Percentiles rank a stretch among this genome's conserved stretches.
These are phyloP conservation scores for Gremmenia infestans DNA, from an alignment of 2,329 filamentous ascomycete species.

Conservation along the genomic window DNA sequence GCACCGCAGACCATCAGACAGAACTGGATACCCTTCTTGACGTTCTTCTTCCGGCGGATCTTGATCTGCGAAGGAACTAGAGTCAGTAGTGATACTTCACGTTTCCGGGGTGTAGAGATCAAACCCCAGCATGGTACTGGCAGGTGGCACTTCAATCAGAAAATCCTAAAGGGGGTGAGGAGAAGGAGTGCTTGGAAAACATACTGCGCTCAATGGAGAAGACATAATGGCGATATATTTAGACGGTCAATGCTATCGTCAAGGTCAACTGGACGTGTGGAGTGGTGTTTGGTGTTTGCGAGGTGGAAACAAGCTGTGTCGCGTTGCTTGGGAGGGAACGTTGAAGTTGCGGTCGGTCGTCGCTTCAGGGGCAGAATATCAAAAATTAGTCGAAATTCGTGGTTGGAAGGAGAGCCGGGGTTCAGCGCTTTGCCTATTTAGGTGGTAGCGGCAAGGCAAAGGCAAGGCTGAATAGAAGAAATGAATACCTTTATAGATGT, in stretches of 20 bases:
- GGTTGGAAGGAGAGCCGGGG: conserved; percentile 1
- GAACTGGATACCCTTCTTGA: conserved; percentile 88
- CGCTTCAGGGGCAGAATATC: conserved; percentile 22
- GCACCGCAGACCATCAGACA: conserved; percentile 99
- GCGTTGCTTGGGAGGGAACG: conserved; percentile 21
- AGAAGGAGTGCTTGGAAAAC: conserved; percentile 26
- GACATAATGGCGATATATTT: conserved; percentile 39
- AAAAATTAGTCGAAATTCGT: conserved; percentile 18
- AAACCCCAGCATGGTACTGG: conserved; percentile 26
- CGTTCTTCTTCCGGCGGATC: conserved; percentile 99
- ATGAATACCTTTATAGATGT: background rate
- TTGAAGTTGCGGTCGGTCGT: conserved; percentile 22
- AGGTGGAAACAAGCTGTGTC: conserved; percentile 17
- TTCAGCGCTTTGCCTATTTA: conserved; percentile 10
- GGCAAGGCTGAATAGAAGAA: background rate
- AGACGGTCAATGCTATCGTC: conserved; percentile 7
- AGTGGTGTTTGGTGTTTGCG: conserved; percentile 7
- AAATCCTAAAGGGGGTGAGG: conserved; percentile 27
- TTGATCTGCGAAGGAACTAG: conserved; percentile 60
- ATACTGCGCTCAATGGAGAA: conserved; percentile 48
- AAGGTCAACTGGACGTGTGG: conserved; percentile 12
- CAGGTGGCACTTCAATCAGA: conserved; percentile 25
- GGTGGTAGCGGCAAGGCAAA: conserved; percentile 4
- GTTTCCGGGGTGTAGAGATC: conserved; percentile 18
- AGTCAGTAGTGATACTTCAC: conserved; percentile 22